Base-by-base conservation (phyloP, 2,329 filamentous ascomycete genomes). In the Arthrobotrys musiformis region DNA sequence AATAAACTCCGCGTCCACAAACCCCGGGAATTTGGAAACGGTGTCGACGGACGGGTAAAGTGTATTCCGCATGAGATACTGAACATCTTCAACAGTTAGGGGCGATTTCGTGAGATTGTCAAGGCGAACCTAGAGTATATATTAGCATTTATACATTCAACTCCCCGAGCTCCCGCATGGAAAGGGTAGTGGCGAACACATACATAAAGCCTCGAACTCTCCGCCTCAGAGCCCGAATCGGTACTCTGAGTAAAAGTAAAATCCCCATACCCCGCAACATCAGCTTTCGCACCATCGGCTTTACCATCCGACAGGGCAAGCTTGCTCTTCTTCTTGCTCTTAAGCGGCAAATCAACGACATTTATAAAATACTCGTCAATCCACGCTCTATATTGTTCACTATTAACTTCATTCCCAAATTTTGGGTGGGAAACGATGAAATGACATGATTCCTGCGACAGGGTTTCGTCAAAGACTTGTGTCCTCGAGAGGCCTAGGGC, bases 351-450 rank as follows among this genome's bases (percentile, higher is more conserved):
- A 26, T 58, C 54, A 9, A 58, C 26, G n/a, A 58, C n/a, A 2
- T 33, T 13, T 11, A 62, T 33, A 2, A 62, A 30, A 17, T 46
- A 46, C 6, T 46, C 26, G 11, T 46, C 33, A 2, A 62, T 46
- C 58, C 58, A 62, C 1, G 37, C 6, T 30, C 33, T 62, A 22
- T 62, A 62, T 5, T 26, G 13, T 6, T 62, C 58, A 4, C 6
- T 62, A 7, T 2, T 30, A 17, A 13, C 19, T 2, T 1, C 9
- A 19, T 64, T 58, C 7, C 46, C 15, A 19, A 72, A 72, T 2
- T 15, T n/a, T 11, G 68, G 68, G 17, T 72, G 37, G 0, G 68
- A 54, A 17, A 72, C 40, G 5, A 72, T 58, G 2, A 72, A 13
- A 50, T 72, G 58, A 48, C 68, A 72, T 3, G 35, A 26, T 17